phyloP scores from a whole-genome alignment of 2,329 filamentous ascomycete species.

The Penicillium sclerotiorum region DNA sequence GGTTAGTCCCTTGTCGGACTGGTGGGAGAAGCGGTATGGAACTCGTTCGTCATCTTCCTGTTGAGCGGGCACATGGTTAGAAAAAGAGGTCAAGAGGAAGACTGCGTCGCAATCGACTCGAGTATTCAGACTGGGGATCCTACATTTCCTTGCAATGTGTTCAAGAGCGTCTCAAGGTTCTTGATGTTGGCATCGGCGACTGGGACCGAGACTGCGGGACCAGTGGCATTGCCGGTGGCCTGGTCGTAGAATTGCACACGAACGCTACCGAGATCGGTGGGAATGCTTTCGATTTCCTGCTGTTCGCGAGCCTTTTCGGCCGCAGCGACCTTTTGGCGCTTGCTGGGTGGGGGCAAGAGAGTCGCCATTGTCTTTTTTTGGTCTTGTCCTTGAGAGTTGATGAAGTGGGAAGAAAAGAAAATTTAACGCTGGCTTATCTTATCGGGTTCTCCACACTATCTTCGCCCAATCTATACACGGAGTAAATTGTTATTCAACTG shows the following conservation, averaged over 20 bases:
- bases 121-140: too few relatives aligned
- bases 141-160: constrained; percentile 78
- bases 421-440: constrained; percentile 23
- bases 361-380: constrained; percentile 67
- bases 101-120: too few relatives aligned
- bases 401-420: constrained; percentile 20
- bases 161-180: constrained; percentile 84
- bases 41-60: constrained; percentile 62
- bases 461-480: too few relatives aligned
- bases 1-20: constrained; percentile 43
- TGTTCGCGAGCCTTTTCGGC: constrained; percentile 72
- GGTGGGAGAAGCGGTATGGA: constrained; percentile 68
- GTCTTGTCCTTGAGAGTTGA: constrained; percentile 1
- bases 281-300: constrained; percentile 69
- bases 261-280: constrained; percentile 72
- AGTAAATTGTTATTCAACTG: not conserved
- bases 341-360: constrained; percentile 78
- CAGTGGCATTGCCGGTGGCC: constrained; percentile 69
- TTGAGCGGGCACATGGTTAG: not conserved
- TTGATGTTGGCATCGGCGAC: constrained; percentile 84
- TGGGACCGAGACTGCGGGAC: constrained; percentile 72
- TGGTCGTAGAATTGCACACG: constrained; percentile 87
- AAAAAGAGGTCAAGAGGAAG: not conserved
- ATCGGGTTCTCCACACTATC: too few relatives aligned
- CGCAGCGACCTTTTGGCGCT: constrained; percentile 78